Evolutionary conservation across 768 basidiomycete genomes (phyloP), one percentile per base, ranked within the genome.

Genomic region (Kwoniella dendrophila): DNA sequence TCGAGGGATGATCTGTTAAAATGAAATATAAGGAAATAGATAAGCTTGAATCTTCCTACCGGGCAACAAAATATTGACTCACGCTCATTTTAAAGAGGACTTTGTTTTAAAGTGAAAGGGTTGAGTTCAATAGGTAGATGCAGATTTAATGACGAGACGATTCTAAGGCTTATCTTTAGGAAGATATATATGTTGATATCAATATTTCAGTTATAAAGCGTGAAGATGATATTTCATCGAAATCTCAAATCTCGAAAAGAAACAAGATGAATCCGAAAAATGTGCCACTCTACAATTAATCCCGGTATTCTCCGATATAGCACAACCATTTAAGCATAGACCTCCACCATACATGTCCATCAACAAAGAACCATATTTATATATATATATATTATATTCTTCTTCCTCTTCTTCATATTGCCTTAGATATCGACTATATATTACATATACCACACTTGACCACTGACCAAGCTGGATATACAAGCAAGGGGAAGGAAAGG

Each of bases 321-420:
- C 26, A 33, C 12, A 18, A 32, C 24, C 14, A 12, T 16, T 4
- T 22, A 34, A 26, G 43, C 45, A 38, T 38, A 12, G 30, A 62
- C 53, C 60, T 62, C 60, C 60, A 62, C 60, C 40, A 36, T 27
- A 24, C 20, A 20, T 3, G 60, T 62, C 60, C 60, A 56, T 26
- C 59, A n/a, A 29, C 41, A 32, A 49, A n/a, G n/a, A n/a, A n/a
- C n/a, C n/a, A n/a, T n/a, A n/a, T n/a, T n/a, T n/a, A n/a, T n/a
- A n/a, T n/a, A n/a, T n/a, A n/a, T n/a, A n/a, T n/a, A n/a, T n/a
- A n/a, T n/a, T 26, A n/a, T 14, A 38, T 1, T 6, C 12, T 40
- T 22, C n/a, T 11, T 27, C 22, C 16, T 44, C 5, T 55, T 3
- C 52, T 36, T 38, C 20, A 5, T 18, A 22, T 0, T 53, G 36